These are phyloP conservation scores for Yamagishiella unicocca DNA, from an alignment of 139 green algal species.

Conservation along the genomic window DNA sequence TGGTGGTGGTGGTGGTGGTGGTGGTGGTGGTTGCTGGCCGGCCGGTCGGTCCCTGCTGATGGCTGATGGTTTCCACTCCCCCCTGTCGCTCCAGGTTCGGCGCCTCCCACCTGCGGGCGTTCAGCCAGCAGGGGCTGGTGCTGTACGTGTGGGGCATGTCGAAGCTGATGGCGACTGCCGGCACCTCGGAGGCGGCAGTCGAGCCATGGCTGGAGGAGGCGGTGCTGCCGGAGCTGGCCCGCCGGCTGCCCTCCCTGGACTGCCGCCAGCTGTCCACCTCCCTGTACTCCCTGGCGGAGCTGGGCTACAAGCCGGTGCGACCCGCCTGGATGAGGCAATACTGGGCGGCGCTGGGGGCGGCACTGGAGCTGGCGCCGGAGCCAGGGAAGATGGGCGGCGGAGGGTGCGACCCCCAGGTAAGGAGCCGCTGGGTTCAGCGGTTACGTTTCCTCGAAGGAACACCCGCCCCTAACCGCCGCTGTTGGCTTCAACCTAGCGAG, in stretches of 20 bases:
- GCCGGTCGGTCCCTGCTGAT: too few species aligned
- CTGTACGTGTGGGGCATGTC: slow-evolving; percentile 33
- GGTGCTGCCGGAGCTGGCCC: slow-evolving; percentile 24
- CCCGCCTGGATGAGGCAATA: neutral
- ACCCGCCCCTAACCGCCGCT: too few species aligned
- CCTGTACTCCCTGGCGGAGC: slow-evolving; percentile 23
- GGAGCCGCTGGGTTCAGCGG: neutral
- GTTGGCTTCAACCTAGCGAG: too few species aligned
- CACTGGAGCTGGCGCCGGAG: neutral
- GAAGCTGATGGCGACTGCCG: neutral
- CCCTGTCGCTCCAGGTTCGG: slow-evolving; percentile 13
- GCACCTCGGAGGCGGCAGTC: neutral
- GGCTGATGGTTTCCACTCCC: neutral
- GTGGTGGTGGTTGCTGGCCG: too few species aligned
- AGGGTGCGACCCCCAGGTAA: neutral
- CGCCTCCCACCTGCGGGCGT: slow-evolving; percentile 26
- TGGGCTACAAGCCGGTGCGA: neutral
- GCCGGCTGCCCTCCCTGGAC: slow-evolving; percentile 17
- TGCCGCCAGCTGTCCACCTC: slow-evolving; percentile 5
- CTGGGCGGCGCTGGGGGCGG: neutral
- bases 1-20: too few species aligned
- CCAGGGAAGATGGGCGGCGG: neutral
- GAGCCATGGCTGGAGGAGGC: neutral
- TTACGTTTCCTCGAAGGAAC: too few species aligned
- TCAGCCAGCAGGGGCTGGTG: slow-evolving; percentile 31